Base-by-base conservation (phyloP, 1,284 basidiomycete species). In the Sphaerobolus stellatus region DNA sequence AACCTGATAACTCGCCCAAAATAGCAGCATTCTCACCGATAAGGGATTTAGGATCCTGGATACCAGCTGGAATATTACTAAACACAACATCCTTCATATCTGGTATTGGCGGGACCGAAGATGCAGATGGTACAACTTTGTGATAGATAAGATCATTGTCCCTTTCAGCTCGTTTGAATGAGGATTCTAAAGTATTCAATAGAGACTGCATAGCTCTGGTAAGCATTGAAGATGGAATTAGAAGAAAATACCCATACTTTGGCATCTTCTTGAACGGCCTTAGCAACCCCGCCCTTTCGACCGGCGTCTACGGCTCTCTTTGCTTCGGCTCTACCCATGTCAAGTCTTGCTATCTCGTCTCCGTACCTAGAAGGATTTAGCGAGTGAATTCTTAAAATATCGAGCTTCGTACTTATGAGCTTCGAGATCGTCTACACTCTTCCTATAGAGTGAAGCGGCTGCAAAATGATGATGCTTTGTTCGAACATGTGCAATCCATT, bases 91-190 rank as follows among this genome's bases (percentile, higher is more conserved):
- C 53, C 27, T 49, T 49, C 71, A 98, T 84, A 22, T 84, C 83
- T 36, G 76, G 71, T 45, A 98, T 86, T 0, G 79, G 68, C 0
- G 87, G 71, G 4, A 98, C 78, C 27, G 86, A 79, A 2, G 89
- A 83, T 1, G 82, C 66, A 0, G 92, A 75, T 0, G 94, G 94
- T 0, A 97, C 80, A 44, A 92, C 86, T 55, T 93, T 82, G 61
- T 98, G 91, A 71, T 99, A 99, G 50, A 99, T 97, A 5, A 98
- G 75, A 68, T 98, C 92, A 66, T 99, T 99, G 69, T 99, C 97
- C 27, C 92, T 83, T 58, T 89, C 83, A 0, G 95, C 92, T 14
- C 92, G 81, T 2, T 76, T 71, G 20, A 93, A 68, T 33, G 84
- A 84, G 44, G 79, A 86, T 63, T 90, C 82, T 18, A 97, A 75